A percentile compares a stretch with the other conserved stretches of the same genome.
Evolutionary conservation across 2,329 filamentous ascomycete species (phyloP).

Genomic region (Neocatenulostroma microsporum): DNA sequence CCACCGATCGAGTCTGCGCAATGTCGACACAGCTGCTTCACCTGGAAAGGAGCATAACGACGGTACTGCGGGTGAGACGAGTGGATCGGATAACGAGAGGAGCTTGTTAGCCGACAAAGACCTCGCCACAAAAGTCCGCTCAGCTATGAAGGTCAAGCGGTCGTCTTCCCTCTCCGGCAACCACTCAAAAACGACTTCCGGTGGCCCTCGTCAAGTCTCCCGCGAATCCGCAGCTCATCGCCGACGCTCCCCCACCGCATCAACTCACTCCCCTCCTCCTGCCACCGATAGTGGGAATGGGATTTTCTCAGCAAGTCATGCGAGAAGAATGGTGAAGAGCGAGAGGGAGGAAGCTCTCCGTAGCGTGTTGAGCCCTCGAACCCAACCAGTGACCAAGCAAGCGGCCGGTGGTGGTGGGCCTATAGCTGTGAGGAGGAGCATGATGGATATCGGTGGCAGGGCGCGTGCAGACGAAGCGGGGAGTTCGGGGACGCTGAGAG

Average conservation of each 20-base stretch:
- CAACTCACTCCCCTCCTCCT: constrained; percentile 41
- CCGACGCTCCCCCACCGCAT: constrained; percentile 48
- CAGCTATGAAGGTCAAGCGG: constrained; percentile 46
- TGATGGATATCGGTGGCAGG: constrained; percentile 11
- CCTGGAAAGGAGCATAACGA: no score
- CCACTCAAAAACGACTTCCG: no score
- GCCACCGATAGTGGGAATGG: constrained; percentile 33
- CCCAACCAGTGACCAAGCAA: constrained; percentile 49
- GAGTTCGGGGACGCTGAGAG: neutral
- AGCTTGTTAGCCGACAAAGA: no score
- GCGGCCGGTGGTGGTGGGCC: constrained; percentile 33
- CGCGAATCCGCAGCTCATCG: constrained; percentile 39
- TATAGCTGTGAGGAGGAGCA: constrained; percentile 31
- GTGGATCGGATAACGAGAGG: no score
- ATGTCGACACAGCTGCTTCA: no score
- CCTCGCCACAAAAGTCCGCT: constrained; percentile 24
- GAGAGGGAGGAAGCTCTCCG: constrained; percentile 44
- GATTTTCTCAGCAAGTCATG: constrained; percentile 58
- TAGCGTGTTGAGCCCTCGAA: constrained; percentile 55
- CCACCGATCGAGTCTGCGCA: no score
- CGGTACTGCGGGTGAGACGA: no score
- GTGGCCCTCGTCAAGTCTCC: constrained; percentile 19
- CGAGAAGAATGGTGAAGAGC: constrained; percentile 57
- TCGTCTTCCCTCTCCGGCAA: constrained; percentile 31
- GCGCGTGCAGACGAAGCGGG: no score